phyloP scores from a whole-genome alignment of 2,329 filamentous ascomycete genomes.

The Aspergillus japonicus region DNA sequence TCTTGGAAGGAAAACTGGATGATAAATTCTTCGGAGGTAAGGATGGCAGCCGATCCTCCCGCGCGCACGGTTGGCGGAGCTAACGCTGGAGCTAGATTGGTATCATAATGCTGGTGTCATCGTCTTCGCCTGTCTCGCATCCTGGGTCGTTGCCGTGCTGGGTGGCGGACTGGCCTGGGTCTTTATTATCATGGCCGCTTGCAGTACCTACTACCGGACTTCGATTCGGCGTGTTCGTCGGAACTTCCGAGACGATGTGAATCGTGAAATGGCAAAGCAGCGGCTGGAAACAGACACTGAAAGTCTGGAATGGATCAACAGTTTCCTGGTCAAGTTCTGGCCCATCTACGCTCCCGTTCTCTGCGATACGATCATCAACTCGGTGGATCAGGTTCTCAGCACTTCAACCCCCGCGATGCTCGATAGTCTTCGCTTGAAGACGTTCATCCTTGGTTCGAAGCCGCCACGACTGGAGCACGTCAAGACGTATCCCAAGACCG shows the following conservation, averaged over 20 bases:
- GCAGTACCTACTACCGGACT: slow-evolving; percentile 94
- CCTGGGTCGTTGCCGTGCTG: slow-evolving; percentile 84
- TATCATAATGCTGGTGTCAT: slow-evolving; percentile 97
- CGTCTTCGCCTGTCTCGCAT: slow-evolving; percentile 83
- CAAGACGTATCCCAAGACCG: slow-evolving; percentile 93
- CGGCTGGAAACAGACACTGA: slow-evolving; percentile 87
- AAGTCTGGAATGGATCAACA: slow-evolving; percentile 98
- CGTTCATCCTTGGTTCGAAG: slow-evolving; percentile 90
- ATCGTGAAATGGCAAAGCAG: slow-evolving; percentile 81
- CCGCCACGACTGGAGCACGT: slow-evolving; percentile 95
- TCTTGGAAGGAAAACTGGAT: slow-evolving; percentile 77
- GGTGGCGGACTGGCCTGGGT: slow-evolving; percentile 93
- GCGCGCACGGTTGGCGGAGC: background rate
- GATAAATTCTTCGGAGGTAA: slow-evolving; percentile 87
- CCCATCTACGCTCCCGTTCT: slow-evolving; percentile 96
- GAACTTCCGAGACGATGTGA: slow-evolving; percentile 93
- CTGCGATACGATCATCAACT: slow-evolving; percentile 85
- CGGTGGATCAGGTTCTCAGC: slow-evolving; percentile 93
- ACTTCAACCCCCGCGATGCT: slow-evolving; percentile 88
- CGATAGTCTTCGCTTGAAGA: slow-evolving; percentile 89
- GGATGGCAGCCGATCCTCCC: slow-evolving; percentile 20
- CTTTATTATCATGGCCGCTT: slow-evolving; percentile 86
- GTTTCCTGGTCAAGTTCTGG: slow-evolving; percentile 98
- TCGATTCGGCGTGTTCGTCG: slow-evolving; percentile 89
- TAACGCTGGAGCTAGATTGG: slow-evolving; percentile 68